Percentiles rank a stretch among this genome's conserved stretches.
phyloP scores from a whole-genome alignment of 2,329 filamentous ascomycete genomes.

The Chaetomiaceae sp. region DNA sequence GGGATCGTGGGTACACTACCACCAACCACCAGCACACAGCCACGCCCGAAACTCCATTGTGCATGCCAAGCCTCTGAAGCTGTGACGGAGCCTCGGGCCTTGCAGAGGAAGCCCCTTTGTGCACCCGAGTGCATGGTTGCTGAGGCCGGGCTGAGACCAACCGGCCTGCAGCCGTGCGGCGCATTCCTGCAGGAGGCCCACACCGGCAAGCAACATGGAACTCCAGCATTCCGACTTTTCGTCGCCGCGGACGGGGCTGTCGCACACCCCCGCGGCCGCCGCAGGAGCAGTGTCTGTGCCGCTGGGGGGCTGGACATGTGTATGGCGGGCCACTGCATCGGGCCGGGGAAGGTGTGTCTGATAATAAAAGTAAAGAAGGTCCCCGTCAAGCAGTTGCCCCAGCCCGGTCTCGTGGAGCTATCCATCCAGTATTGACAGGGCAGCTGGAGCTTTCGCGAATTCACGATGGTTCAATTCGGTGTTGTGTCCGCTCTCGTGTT shows the following conservation, averaged over 20 bases:
- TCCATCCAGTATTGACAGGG: neutral
- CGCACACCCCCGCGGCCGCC: neutral
- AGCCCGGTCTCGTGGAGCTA: neutral
- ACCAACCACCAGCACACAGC: no score
- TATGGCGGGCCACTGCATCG: no score
- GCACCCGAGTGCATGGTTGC: no score
- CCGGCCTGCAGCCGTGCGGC: constrained; percentile 4
- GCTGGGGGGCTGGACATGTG: neutral
- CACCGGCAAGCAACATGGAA: neutral
- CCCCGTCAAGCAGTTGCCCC: neutral
- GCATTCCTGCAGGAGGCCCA: neutral
- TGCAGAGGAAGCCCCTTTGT: no score
- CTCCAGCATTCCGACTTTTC: neutral
- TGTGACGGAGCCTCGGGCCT: no score
- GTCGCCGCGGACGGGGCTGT: neutral
- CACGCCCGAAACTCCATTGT: no score
- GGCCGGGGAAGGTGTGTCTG: no score
- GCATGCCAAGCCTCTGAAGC: no score
- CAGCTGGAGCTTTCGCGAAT: neutral
- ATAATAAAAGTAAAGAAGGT: neutral
- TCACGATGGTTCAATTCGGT: constrained; percentile 6
- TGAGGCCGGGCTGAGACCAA: neutral
- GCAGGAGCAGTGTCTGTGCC: neutral
- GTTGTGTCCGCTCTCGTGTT: constrained; percentile 1
- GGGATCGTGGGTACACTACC: no score